Percentiles rank a stretch among this genome's conserved stretches.
Evolutionary conservation across 179 eudicot genomes (phyloP).

Genomic region (Silene coronaria): DNA sequence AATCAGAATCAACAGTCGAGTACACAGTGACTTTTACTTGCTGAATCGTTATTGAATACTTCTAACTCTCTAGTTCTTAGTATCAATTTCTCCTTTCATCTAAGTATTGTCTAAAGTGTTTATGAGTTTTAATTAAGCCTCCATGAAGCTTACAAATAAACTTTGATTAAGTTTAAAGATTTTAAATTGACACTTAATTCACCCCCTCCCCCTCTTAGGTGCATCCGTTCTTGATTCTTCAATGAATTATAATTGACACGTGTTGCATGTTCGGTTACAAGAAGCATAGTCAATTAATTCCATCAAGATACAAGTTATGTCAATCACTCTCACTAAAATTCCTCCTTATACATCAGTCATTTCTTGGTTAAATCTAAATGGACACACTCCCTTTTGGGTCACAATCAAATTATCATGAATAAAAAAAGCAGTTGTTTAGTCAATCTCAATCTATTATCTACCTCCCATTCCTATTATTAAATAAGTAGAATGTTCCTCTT

Average conservation of each 20-base stretch:
- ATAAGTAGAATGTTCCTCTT: constrained; percentile 17
- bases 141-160: no score
- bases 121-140: no score
- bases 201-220: no score
- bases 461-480: constrained; percentile 2
- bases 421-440: constrained; percentile 15
- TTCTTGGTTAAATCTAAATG: not conserved
- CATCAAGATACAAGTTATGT: not conserved
- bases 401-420: not conserved
- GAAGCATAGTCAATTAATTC: not conserved
- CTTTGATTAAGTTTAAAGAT: no score
- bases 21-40: no score
- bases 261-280: not conserved
- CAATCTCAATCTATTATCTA: constrained; percentile 12
- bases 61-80: no score
- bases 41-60: no score
- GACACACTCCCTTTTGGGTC: constrained; percentile 1
- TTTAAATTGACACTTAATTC: no score
- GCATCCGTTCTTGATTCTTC: no score
- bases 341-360: not conserved
- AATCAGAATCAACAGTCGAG: no score
- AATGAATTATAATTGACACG: not conserved
- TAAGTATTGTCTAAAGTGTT: no score
- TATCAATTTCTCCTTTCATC: no score
- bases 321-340: not conserved